phyloP scores from a whole-genome alignment of 371 early-diverging fungal genomes.

The Mucor piriformis region DNA sequence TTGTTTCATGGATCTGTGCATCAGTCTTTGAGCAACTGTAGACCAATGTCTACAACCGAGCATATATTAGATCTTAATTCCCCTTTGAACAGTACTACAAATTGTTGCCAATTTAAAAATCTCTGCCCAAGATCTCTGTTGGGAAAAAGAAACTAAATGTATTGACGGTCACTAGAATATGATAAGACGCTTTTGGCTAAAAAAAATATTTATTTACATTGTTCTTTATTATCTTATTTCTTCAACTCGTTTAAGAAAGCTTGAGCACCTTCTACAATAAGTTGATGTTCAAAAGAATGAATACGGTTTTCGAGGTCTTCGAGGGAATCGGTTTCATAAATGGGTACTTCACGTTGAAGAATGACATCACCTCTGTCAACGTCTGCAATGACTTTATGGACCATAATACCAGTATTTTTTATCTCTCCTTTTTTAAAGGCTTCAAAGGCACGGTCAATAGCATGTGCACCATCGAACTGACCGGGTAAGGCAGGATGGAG shows the following conservation, averaged over 20 bases:
- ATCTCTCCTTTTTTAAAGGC: slow-evolving; percentile 81
- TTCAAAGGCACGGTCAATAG: slow-evolving; percentile 91
- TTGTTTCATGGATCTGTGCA: too few species aligned
- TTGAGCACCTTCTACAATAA: slow-evolving; percentile 76
- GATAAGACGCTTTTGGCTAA: too few species aligned
- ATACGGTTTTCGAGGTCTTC: slow-evolving; percentile 84
- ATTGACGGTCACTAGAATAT: too few species aligned
- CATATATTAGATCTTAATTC: too few species aligned
- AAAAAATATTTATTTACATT: too few species aligned
- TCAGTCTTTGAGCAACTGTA: too few species aligned
- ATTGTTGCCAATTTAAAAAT: too few species aligned
- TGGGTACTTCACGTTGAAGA: slow-evolving; percentile 75
- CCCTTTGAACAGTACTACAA: too few species aligned
- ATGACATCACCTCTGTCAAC: slow-evolving; percentile 94
- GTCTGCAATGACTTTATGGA: slow-evolving; percentile 93
- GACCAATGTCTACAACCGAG: too few species aligned
- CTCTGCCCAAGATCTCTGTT: too few species aligned
- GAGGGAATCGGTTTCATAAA: slow-evolving; percentile 75
- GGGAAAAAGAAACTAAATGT: too few species aligned
- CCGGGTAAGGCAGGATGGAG: slow-evolving; percentile 96
- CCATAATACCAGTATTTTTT: slow-evolving; percentile 91
- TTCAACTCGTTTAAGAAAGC: slow-evolving; percentile 37
- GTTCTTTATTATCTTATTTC: slow-evolving; percentile 4
- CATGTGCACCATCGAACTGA: slow-evolving; percentile 92
- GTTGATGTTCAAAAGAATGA: slow-evolving; percentile 83